Evolutionary conservation across 1,284 basidiomycete species (phyloP).

Genomic region (Fomes fomentarius): DNA sequence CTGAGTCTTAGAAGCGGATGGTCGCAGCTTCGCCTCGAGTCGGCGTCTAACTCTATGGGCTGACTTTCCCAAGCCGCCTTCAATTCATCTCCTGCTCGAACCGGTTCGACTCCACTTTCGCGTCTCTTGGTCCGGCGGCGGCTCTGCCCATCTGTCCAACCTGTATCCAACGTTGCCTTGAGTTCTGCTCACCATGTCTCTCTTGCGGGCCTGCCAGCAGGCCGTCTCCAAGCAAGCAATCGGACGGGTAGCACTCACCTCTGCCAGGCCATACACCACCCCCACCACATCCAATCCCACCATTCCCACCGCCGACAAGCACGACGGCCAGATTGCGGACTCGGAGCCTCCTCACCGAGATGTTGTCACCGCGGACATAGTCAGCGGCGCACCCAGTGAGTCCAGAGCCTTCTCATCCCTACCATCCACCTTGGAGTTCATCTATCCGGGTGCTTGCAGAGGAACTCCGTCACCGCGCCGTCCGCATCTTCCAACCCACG

Average conservation of each 20-base stretch:
- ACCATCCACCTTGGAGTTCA: not conserved
- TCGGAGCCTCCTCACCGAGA: constrained; percentile 47
- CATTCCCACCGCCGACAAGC: constrained; percentile 30
- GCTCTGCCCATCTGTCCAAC: too few species aligned
- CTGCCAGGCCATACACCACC: constrained; percentile 28
- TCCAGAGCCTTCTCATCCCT: constrained; percentile 1
- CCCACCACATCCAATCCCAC: constrained; percentile 27
- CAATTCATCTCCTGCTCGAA: constrained; percentile 8
- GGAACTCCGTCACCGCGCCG: constrained; percentile 85
- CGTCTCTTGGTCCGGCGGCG: too few species aligned
- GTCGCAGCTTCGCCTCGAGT: too few species aligned
- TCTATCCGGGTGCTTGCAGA: too few species aligned
- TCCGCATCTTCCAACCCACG: constrained; percentile 93
- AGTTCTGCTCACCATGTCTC: constrained; percentile 47
- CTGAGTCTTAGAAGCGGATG: too few species aligned
- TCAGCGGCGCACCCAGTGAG: constrained; percentile 81
- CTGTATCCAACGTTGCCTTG: too few species aligned
- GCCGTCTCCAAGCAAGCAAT: constrained; percentile 31
- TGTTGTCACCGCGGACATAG: constrained; percentile 72
- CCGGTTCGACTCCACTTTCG: constrained; percentile 24
- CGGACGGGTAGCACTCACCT: constrained; percentile 21
- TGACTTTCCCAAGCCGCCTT: not conserved
- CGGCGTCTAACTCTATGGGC: not conserved
- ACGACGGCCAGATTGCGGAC: constrained; percentile 43
- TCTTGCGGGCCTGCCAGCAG: constrained; percentile 41